Evolutionary conservation across 192 early-diverging fungal species (phyloP).

Genomic region (Gaertneriomyces sp.): DNA sequence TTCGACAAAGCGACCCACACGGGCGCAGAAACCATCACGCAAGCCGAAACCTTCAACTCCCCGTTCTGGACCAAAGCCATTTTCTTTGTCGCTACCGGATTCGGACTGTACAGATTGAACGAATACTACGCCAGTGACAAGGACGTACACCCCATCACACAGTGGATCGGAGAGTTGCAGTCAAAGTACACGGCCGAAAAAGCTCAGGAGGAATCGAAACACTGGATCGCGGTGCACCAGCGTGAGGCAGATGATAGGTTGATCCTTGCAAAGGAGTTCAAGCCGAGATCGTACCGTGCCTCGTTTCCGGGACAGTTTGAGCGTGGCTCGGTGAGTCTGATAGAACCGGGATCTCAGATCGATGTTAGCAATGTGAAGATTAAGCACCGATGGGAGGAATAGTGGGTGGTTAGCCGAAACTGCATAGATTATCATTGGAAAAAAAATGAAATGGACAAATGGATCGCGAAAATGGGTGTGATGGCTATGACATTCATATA

Average conservation of each 20-base stretch:
- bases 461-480: too few relatives aligned
- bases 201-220: slow-evolving; percentile 18
- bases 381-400: slow-evolving; percentile 38
- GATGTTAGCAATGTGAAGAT: slow-evolving; percentile 32
- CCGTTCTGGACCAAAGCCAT: slow-evolving; percentile 14
- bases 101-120: slow-evolving; percentile 26
- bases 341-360: slow-evolving; percentile 38
- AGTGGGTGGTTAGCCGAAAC: too few relatives aligned
- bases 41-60: slow-evolving; percentile 26
- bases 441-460: too few relatives aligned
- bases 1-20: slow-evolving; percentile 5
- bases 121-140: slow-evolving; percentile 24
- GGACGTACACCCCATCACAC: slow-evolving; percentile 39
- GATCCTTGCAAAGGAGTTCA: slow-evolving; percentile 18
- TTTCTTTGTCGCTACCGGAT: slow-evolving; percentile 14
- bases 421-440: too few relatives aligned
- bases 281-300: slow-evolving; percentile 15
- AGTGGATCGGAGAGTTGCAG: slow-evolving; percentile 15
- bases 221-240: slow-evolving; percentile 3
- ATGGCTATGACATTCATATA: too few relatives aligned
- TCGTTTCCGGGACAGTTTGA: slow-evolving; percentile 33
- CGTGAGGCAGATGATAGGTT: slow-evolving; percentile 34
- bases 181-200: slow-evolving; percentile 10
- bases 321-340: slow-evolving; percentile 34
- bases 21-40: slow-evolving; percentile 24